Evolutionary conservation across 2,329 filamentous ascomycete genomes (phyloP).

Genomic region (Grosmannia clavigera): DNA sequence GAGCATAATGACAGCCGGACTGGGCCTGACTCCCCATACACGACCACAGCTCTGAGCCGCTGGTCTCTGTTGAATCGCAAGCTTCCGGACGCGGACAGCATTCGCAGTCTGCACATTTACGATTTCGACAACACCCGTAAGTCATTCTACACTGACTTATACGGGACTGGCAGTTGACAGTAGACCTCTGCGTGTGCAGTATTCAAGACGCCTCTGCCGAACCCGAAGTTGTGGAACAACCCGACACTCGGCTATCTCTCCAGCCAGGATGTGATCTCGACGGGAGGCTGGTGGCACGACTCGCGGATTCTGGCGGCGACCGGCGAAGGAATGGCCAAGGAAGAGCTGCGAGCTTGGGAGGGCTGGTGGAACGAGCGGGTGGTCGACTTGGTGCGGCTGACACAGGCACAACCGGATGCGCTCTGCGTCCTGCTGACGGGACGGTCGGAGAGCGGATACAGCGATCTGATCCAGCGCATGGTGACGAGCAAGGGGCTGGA

Average conservation of each 20-base stretch:
- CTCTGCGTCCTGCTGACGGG: constrained; percentile 82
- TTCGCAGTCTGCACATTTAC: constrained; percentile 81
- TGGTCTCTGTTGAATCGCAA: constrained; percentile 72
- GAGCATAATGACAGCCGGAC: not conserved
- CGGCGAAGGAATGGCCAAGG: constrained; percentile 67
- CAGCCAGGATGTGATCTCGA: constrained; percentile 61
- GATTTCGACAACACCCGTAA: constrained; percentile 94
- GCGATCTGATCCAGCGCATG: constrained; percentile 71
- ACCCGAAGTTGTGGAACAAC: constrained; percentile 74
- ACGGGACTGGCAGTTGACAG: constrained; percentile 1
- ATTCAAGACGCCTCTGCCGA: constrained; percentile 83
- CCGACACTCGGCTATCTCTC: constrained; percentile 66
- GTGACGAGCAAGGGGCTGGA: constrained; percentile 62
- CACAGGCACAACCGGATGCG: constrained; percentile 72
- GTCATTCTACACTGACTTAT: constrained; percentile 16
- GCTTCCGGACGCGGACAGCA: constrained; percentile 44
- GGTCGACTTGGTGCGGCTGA: constrained; percentile 65
- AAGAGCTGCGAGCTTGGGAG: constrained; percentile 74
- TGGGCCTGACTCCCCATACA: constrained; percentile 22
- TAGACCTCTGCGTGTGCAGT: constrained; percentile 36
- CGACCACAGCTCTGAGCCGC: constrained; percentile 63
- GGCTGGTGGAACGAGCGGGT: constrained; percentile 97
- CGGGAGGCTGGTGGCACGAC: constrained; percentile 97
- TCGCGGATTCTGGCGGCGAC: constrained; percentile 73
- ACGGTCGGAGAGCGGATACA: constrained; percentile 64